A percentile compares a stretch with the other conserved stretches of the same genome.
Evolutionary conservation across 2,329 filamentous ascomycete species (phyloP).

Genomic region (Neopestalotiopsis sp.): DNA sequence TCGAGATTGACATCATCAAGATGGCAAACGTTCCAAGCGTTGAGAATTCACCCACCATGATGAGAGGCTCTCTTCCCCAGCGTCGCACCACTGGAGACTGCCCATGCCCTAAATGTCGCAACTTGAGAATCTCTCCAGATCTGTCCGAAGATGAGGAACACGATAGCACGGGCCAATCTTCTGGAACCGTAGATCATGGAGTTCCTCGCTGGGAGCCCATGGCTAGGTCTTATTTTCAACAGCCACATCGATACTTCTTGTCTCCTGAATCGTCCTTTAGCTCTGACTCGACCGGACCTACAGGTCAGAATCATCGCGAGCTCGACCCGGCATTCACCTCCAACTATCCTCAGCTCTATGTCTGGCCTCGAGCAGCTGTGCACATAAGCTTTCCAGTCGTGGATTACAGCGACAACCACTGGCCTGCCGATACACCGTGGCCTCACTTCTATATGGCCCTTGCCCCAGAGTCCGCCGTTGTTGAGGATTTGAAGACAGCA

Average conservation of each 20-base stretch:
- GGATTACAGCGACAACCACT: slow-evolving; percentile 25
- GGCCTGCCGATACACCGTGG: slow-evolving; percentile 15
- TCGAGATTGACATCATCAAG: neutral
- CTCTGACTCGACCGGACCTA: neutral
- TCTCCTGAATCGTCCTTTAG: neutral
- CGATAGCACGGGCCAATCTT: neutral
- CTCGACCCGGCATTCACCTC: neutral
- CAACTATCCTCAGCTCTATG: slow-evolving; percentile 22
- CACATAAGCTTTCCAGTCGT: slow-evolving; percentile 34
- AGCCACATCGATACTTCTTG: neutral
- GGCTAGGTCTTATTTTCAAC: neutral
- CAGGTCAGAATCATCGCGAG: neutral
- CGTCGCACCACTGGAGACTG: neutral
- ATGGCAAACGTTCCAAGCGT: neutral
- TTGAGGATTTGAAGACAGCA: slow-evolving; percentile 1
- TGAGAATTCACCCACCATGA: neutral
- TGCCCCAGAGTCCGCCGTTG: slow-evolving; percentile 1
- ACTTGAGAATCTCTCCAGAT: neutral
- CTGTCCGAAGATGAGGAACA: neutral
- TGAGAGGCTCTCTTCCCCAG: neutral
- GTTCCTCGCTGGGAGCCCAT: neutral
- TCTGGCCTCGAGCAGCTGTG: slow-evolving; percentile 26
- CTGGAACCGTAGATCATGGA: neutral
- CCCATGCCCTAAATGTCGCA: neutral
- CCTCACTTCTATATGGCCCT: slow-evolving; percentile 22